Base-by-base conservation (phyloP, 139 green algal species). In the Volvox africanus region DNA sequence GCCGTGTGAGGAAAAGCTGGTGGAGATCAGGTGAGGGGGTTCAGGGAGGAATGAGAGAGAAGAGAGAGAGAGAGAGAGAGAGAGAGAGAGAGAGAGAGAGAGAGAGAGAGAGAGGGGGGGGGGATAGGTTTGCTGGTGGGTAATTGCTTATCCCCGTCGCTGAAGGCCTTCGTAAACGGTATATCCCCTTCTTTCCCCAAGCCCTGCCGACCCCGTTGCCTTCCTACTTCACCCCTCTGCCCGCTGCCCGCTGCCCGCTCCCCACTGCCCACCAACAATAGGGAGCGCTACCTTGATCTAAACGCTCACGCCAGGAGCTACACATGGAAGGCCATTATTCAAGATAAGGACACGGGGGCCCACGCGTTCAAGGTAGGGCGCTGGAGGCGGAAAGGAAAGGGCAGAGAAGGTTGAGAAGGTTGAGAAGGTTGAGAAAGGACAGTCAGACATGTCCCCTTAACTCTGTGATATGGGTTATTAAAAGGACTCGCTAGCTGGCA, bases 231-330 rank as follows among this genome's bases (percentile, higher is more conserved):
- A 55, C 44, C 44, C 44, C 44, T 14, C 44, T 55, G 44, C 44
- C n/a, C n/a, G n/a, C n/a, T n/a, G n/a, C n/a, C 44, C 44, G 9
- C 44, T 55, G 44, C 9, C 5, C 44, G 44, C 44, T 14, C 44
- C 5, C 44, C 44, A 55, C 44, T 9, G 44, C 44, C 44, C 44
- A 55, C 5, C 9, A 55, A 9, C 44, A 55, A 55, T 55, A 89
- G 85, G 37, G 91, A 95, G 81, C 91, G 96, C 13, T 98, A 98
- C 91, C 67, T 97, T 24, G 93, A 94, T 19, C 84, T 96, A 65
- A 98, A 98, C 89, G 91, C 91, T 75, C 96, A 98, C 87, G 96
- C 96, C 13, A 87, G 68, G 61, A 96, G 93, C 90, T 98, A 98
- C 93, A 97, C 94, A 13, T 97, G 95, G 93, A 98, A 98, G 92